Evolutionary conservation across 2,329 filamentous ascomycete species (phyloP), one percentile per base, ranked within the genome.

Genomic region (Hymenoscyphus fructigenus): DNA sequence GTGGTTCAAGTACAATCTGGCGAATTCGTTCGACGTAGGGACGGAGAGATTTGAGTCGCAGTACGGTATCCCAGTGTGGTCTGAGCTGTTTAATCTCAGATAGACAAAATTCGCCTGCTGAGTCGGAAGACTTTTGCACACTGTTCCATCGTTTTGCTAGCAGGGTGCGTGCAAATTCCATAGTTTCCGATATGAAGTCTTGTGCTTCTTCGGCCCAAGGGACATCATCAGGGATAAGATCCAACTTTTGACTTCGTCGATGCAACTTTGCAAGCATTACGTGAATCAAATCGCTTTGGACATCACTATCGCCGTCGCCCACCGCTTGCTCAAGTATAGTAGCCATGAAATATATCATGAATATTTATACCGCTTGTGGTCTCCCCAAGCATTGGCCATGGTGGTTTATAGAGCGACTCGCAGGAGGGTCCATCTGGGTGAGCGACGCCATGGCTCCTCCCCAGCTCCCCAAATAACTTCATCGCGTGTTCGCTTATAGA

Each of bases 401-500:
- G 76, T 79, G 0, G 90, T 77, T 7, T 82, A 78, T 0, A 85
- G 69, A 0, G 81, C 78, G 1, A 91, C 86, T 0, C 87, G 83
- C 4, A 91, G 73, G 0, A 87, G 76, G 0, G 91, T 81, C 83
- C 87, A 91, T 60, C 84, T 81, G 0, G 88, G 81, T 1, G 82
- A 82, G 44, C 89, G 78, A 20, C 88, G 79, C 88, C 88, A 91
- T 0, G 88, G 88, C 0, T 78, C 72, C 0, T 80, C 74, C 0
- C 80, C 78, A 0, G 81, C 72, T 0, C 76, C 71, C 72, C 85
- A 82, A 14, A 79, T 80, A 0, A 89, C 82, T n/a, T 89, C 87
- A 59, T 91, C 89, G 0, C 85, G 80, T 0, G 90, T 81, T 1
- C 83, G 79, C 71, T 91, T 91, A 0, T 77, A 77, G 1, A 89